Evolutionary conservation across 2,329 filamentous ascomycete species (phyloP), one percentile per base, ranked within the genome.

Genomic region (Pestalotiopsis sp.): DNA sequence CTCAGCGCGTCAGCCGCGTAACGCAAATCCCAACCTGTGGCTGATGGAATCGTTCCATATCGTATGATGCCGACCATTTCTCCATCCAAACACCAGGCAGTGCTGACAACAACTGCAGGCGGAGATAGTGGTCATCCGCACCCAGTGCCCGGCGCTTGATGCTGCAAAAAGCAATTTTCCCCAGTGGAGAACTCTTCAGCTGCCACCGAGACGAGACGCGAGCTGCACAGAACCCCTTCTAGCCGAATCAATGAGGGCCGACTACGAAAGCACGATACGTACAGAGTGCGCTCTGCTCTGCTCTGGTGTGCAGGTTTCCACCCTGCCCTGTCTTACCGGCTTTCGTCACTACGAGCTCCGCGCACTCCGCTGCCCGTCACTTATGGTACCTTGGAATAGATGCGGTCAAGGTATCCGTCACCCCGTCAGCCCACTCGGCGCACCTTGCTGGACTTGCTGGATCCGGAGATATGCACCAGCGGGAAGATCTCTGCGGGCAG

Each of bases 11-110:
- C 59, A 62, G 59, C 59, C 27, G 27, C 59, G 59, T 62, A 39
- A 36, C 27, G 20, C 31, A 39, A 62, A 62, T 39, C 31, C 59
- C 27, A 36, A 59, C 27, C 11, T 62, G 59, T 39, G 59, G 59
- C 59, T 62, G 59, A 62, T 39, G 13, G 31, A 62, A 36, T 62
- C 59, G 27, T 39, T 9, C 31, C 59, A 62, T 62, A 62, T 62
- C 59, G 59, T 62, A 62, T 62, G 59, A 62, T 39, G 31, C 14
- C 59, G 14, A 39, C 59, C n/a, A n/a, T n/a, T 52, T 7, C 45
- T 52, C 45, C 17, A n/a, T 52, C 45, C 45, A 52, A 52, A n/a
- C 45, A 52, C 17, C 17, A 52, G 17, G 45, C 45, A 52, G 45
- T n/a, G 45, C 45, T 52, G 45, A 52, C 45, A n/a, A 52, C 17